Evolutionary conservation across 2,329 filamentous ascomycete species (phyloP), one percentile per base, ranked within the genome.

Genomic region (Beauveria brongniartii): DNA sequence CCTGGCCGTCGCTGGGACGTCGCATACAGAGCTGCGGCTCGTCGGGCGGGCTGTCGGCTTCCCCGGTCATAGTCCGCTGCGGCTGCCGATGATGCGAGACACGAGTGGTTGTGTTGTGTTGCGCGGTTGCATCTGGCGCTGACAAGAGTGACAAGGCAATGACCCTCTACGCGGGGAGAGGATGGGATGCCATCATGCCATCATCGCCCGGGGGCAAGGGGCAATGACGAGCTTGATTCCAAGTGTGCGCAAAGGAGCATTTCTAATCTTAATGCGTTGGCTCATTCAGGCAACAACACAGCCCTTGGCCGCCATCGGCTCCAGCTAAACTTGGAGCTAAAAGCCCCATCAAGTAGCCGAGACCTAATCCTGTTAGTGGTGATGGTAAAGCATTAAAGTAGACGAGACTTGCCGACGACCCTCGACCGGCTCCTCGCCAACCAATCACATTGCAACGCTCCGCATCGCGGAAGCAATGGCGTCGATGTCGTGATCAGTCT

Each of bases 401-500:
- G 37, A n/a, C 9, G n/a, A 5, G 5, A 61, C 59, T 57, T 53
- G 46, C 59, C 59, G 59, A 61, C 59, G 58, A 26, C 24, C 59
- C 53, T 48, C 7, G 30, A 16, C 30, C 59, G 59, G 56, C 37
- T 58, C 41, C 55, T 55, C 48, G 52, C 50, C 59, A 62, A 54
- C 74, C 75, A 78, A 76, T 77, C 71, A 75, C 55, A 61, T 61
- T 62, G 63, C 65, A 62, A 30, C 37, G 47, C 37, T 55, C 43
- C n/a, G 66, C 70, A 74, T 77, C 75, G 75, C 75, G 76, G 78
- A 76, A 76, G 77, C 71, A 64, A 74, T 80, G 78, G 77, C 77
- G 77, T 74, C 72, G 77, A 80, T 80, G 78, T 79, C 77, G 78
- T 79, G 77, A 79, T 80, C 74, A 70, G 67, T 73, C 70, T 69